Conservation (phyloP, 176 grass and related monocot species). For the Aegilops umbellulata region DNA sequence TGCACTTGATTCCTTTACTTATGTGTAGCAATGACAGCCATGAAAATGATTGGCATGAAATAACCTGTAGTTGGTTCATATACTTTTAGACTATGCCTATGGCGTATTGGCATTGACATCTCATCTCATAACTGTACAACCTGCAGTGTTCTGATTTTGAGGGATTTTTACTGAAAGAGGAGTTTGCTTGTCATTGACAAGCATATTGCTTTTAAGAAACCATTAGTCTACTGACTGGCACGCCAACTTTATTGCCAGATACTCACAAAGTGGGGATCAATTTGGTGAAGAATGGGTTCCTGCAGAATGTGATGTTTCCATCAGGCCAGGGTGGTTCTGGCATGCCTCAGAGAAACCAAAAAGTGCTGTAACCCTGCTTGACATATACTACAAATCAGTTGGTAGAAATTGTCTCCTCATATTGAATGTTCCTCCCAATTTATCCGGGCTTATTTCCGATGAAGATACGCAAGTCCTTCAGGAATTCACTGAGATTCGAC, state of each 20-base stretch:
- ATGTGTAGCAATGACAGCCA: neutral
- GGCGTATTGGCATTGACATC: neutral
- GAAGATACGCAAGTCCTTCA: constrained; percentile 73
- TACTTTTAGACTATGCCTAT: neutral
- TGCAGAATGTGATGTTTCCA: constrained; percentile 94
- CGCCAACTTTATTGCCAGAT: constrained; percentile 43
- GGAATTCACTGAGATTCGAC: constrained; percentile 70
- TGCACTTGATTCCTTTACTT: constrained; percentile 18
- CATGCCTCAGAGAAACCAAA: constrained; percentile 79
- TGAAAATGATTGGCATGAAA: neutral
- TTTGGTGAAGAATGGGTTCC: constrained; percentile 83
- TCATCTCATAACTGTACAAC: neutral
- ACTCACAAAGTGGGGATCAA: constrained; percentile 61
- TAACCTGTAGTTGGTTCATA: neutral
- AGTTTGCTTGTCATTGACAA: neutral
- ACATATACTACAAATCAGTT: constrained; percentile 96
- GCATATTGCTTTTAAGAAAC: neutral
- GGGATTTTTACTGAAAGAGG: constrained; percentile 1
- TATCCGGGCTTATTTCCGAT: constrained; percentile 68
- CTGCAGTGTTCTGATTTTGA: neutral
- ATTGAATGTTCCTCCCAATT: constrained; percentile 92
- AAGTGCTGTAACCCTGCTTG: constrained; percentile 53
- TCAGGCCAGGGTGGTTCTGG: constrained; percentile 96
- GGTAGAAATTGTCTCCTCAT: constrained; percentile 94
- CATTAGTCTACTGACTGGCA: neutral